These are phyloP conservation scores for Ophiostoma pallidulum DNA, from an alignment of 2,329 filamentous ascomycete species.

Conservation along the genomic window DNA sequence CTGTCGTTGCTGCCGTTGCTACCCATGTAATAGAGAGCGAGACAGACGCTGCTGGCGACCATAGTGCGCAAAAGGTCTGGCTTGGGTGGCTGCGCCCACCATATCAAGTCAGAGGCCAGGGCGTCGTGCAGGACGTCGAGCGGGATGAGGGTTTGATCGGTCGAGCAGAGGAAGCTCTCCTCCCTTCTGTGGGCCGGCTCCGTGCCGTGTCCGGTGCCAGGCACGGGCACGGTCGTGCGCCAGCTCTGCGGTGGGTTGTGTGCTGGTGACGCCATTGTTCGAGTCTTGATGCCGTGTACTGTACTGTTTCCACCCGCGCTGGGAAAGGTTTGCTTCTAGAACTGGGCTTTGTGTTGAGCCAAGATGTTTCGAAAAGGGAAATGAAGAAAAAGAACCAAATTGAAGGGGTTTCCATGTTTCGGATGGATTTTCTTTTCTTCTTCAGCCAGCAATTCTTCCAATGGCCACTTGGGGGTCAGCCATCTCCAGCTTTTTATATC, in stretches of 20 bases:
- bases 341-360: too few species aligned
- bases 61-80: conserved; percentile 38
- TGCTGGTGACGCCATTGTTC: neutral
- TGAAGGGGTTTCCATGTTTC: too few species aligned
- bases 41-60: conserved; percentile 48
- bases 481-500: too few species aligned
- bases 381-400: neutral
- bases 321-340: too few species aligned
- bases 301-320: too few species aligned
- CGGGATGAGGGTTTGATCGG: conserved; percentile 46
- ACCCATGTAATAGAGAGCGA: conserved; percentile 41
- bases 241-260: conserved; percentile 6
- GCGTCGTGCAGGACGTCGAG: conserved; percentile 44
- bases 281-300: too few species aligned
- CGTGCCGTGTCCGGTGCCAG: neutral
- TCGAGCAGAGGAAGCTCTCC: conserved; percentile 51
- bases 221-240: conserved; percentile 3
- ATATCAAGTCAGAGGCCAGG: conserved; percentile 35
- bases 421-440: too few species aligned
- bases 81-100: conserved; percentile 46
- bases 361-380: too few species aligned
- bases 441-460: too few species aligned
- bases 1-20: conserved; percentile 5
- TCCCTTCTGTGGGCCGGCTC: too few species aligned
- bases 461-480: too few species aligned